phyloP scores from a whole-genome alignment of 129 eudicot species.

The Deinandra increscens region DNA sequence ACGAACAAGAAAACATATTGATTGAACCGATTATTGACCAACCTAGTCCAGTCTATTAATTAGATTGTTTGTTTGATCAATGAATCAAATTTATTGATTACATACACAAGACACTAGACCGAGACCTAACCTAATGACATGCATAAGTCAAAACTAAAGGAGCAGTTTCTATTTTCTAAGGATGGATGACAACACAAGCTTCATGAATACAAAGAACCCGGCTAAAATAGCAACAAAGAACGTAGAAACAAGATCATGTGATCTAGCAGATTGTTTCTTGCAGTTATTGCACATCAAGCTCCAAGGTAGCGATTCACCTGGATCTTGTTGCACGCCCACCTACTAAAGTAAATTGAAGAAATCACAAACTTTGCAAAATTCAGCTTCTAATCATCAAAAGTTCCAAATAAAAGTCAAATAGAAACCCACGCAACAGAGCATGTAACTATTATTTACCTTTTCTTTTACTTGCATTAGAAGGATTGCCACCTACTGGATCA shows the following conservation, averaged over 20 bases:
- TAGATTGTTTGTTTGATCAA: neutral
- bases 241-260: constrained; percentile 15
- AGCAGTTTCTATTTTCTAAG: neutral
- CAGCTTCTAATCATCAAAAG: constrained; percentile 9
- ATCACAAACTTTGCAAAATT: neutral
- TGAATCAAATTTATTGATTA: neutral
- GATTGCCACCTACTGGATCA: constrained; percentile 29
- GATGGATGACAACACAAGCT: constrained; percentile 11
- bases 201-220: constrained; percentile 10
- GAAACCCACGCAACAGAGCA: constrained; percentile 1
- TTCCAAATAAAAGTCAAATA: constrained; percentile 1
- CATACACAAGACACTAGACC: neutral
- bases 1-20: neutral
- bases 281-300: constrained; percentile 19
- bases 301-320: constrained; percentile 23
- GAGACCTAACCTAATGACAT: neutral
- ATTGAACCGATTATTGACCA: neutral
- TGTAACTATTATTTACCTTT: constrained; percentile 40
- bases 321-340: constrained; percentile 35
- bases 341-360: neutral
- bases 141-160: constrained; percentile 17
- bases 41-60: neutral
- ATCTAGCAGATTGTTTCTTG: constrained; percentile 11
- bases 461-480: constrained; percentile 49
- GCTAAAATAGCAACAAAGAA: constrained; percentile 15